Base-by-base conservation (phyloP, 108 stramenopile species). In the Aurantiochytrium sp. region DNA sequence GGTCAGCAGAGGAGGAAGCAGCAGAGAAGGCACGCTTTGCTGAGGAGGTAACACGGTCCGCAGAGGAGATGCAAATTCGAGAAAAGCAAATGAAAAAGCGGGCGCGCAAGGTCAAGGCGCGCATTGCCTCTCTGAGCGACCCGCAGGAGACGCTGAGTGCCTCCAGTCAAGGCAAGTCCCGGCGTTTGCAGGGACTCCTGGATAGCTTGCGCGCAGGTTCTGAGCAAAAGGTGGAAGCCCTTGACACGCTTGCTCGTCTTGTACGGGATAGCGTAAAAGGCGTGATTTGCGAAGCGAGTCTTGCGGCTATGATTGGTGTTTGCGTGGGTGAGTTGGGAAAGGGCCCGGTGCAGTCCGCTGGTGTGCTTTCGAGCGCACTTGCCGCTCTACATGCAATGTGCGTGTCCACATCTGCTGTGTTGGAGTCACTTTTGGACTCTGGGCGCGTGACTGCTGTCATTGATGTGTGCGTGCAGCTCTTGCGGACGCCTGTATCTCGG, bases 81-180 rank as follows among this genome's bases (percentile, higher is more conserved):
- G 76, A 83, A 45, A 83, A 53, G 25, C 76, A 83, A 53, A 83
- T 83, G 76, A 83, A 83, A 53, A 83, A 83, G 51, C 45, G 51
- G 18, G 45, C 4, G 19, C 76, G 76, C 76, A 83, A 83, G 76
- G 76, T 53, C 23, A 47, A 53, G 28, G 76, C 76, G 10, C 19
- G 28, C n/a, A 83, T 83, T 35, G 76, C 64, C 25, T 69, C 64
- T 42, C 25, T 69, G 64, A 57, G 64, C 64, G 21, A 23, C 42
- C 8, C 64, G 21, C 18, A 35, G 2, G 35, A 35, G 35, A 35
- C 35, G 2, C 35, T 35, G 35, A 35, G 35, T 35, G 35, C 35
- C 35, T 35, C 35, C 1, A 35, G 2, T 35, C 35, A 35, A 35
- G 35, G 35, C 35, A 35, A 35, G 35, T 35, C 35, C 35, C 35